Evolutionary conservation across 352 stramenopile species (phyloP).

Genomic region (Plasmopara halstedii): DNA sequence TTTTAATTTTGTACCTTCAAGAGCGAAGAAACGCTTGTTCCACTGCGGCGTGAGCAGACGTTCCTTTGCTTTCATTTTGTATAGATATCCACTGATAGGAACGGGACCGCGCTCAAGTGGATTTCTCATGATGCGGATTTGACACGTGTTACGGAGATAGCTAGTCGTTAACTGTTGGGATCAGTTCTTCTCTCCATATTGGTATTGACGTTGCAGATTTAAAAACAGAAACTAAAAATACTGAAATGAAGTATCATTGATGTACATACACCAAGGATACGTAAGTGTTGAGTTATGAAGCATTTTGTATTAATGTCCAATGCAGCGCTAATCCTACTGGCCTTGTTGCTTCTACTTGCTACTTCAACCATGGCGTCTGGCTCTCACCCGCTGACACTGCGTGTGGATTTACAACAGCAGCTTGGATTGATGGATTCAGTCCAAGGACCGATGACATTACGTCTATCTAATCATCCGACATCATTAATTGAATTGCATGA

Average conservation of each 20-base stretch:
- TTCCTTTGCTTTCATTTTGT: constrained; percentile 78
- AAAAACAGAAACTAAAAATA: neutral
- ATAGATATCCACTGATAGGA: constrained; percentile 74
- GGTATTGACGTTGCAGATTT: neutral
- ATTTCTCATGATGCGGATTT: constrained; percentile 63
- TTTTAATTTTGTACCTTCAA: constrained; percentile 70
- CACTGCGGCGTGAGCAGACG: constrained; percentile 66
- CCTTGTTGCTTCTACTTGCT: constrained; percentile 9
- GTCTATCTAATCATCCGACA: constrained; percentile 8
- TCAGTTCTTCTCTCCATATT: too few species aligned
- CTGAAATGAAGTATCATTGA: neutral
- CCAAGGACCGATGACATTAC: constrained; percentile 21
- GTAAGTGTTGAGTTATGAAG: neutral
- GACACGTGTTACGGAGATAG: too few species aligned
- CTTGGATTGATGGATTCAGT: constrained; percentile 11
- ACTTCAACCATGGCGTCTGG: constrained; percentile 10
- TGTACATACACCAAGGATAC: too few species aligned
- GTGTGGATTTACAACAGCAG: constrained; percentile 33
- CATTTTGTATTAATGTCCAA: constrained; percentile 1
- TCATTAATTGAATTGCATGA: constrained; percentile 17
- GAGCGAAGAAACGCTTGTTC: constrained; percentile 75
- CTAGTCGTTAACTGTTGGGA: too few species aligned
- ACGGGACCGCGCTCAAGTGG: constrained; percentile 46
- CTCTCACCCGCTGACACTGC: constrained; percentile 11
- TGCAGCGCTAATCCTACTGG: constrained; percentile 9